Conservation (phyloP, 148 eudicot genomes). For the Spergularia marina region DNA sequence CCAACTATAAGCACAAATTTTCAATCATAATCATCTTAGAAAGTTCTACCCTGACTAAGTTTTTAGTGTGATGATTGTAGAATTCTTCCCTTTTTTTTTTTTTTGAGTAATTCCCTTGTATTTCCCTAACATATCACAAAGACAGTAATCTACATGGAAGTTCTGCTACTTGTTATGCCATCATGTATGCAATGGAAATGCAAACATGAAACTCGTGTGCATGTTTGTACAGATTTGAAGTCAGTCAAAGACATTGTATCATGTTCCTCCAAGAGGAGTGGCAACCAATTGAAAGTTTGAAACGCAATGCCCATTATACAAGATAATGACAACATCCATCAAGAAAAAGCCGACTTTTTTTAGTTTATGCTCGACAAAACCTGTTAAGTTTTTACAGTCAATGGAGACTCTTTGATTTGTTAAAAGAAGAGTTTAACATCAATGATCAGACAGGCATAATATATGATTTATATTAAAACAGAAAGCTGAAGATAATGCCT, state of each 20-base stretch:
- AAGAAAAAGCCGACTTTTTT: too few species aligned
- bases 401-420: not conserved
- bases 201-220: too few species aligned
- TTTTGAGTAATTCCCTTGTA: not conserved
- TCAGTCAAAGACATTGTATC: not conserved
- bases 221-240: not conserved
- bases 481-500: conserved; percentile 1
- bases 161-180: not conserved
- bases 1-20: too few species aligned
- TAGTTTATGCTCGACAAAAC: not conserved
- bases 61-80: too few species aligned
- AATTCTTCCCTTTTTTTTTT: too few species aligned
- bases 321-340: too few species aligned
- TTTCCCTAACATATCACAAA: not conserved
- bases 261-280: too few species aligned
- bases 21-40: too few species aligned
- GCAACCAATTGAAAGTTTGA: too few species aligned
- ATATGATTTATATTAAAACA: not conserved
- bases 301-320: too few species aligned
- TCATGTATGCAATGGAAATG: too few species aligned
- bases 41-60: too few species aligned
- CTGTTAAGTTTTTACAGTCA: not conserved
- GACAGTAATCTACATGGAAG: not conserved
- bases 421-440: not conserved
- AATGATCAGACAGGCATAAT: not conserved